A percentile compares a stretch with the other conserved stretches of the same genome.
These are phyloP conservation scores for Galerina marginata DNA, from an alignment of 768 basidiomycete species.

Conservation along the genomic window DNA sequence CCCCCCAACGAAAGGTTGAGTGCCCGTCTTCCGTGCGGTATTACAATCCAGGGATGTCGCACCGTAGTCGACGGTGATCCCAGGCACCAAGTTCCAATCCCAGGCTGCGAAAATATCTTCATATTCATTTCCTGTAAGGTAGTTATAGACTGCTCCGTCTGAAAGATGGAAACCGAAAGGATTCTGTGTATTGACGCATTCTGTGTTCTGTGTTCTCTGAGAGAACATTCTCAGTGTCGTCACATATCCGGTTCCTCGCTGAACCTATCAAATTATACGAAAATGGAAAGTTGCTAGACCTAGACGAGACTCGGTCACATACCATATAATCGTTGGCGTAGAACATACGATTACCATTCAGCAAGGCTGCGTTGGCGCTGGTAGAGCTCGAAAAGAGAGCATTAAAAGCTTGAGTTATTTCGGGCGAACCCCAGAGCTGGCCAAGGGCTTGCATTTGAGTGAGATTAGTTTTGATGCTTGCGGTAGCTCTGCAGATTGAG, in stretches of 20 bases:
- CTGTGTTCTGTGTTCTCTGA: slow-evolving; percentile 58
- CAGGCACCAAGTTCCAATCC: slow-evolving; percentile 81
- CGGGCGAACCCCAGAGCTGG: slow-evolving; percentile 49
- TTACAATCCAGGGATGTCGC: slow-evolving; percentile 56
- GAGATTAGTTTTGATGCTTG: slow-evolving; percentile 57
- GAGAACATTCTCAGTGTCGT: slow-evolving; percentile 67
- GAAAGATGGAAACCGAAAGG: slow-evolving; percentile 72
- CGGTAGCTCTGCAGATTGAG: slow-evolving; percentile 49
- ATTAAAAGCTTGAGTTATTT: slow-evolving; percentile 40
- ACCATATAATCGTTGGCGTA: slow-evolving; percentile 73
- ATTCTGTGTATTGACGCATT: slow-evolving; percentile 65
- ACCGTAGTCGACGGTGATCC: slow-evolving; percentile 66
- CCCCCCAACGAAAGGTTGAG: slow-evolving; percentile 66
- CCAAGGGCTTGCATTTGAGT: slow-evolving; percentile 54
- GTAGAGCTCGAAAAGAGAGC: slow-evolving; percentile 39
- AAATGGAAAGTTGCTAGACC: background rate
- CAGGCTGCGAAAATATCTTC: slow-evolving; percentile 70
- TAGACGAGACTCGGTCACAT: background rate
- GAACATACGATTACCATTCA: slow-evolving; percentile 66
- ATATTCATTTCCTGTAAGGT: slow-evolving; percentile 67
- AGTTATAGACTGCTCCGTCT: slow-evolving; percentile 66
- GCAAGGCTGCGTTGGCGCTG: slow-evolving; percentile 55
- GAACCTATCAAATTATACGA: slow-evolving; percentile 48
- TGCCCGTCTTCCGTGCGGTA: slow-evolving; percentile 43
- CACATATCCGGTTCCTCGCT: slow-evolving; percentile 61